A percentile compares a stretch with the other conserved stretches of the same genome.
Conservation (phyloP, 139 green algal species). For the Dunaliella primolecta region DNA sequence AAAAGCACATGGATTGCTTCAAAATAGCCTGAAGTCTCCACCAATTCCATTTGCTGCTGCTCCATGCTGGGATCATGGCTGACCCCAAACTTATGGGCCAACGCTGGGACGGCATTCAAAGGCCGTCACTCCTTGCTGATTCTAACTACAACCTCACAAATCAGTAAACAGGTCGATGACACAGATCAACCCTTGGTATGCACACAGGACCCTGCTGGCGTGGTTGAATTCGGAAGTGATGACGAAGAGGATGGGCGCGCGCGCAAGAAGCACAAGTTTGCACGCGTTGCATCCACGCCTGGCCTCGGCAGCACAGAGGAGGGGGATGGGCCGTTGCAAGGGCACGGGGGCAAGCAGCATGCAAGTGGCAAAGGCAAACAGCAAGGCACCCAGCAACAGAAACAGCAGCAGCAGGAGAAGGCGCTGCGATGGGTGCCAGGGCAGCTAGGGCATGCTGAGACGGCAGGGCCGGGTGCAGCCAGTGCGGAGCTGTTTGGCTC, state of each 20-base stretch:
- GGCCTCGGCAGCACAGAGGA: background rate
- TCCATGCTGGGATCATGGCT: too few species aligned
- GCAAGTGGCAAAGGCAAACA: background rate
- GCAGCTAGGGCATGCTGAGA: slow-evolving; percentile 27
- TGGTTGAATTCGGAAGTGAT: slow-evolving; percentile 18
- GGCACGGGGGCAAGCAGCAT: background rate
- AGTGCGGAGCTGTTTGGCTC: slow-evolving; percentile 36
- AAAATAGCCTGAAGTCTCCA: too few species aligned
- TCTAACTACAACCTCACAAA: too few species aligned
- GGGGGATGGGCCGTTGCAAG: background rate
- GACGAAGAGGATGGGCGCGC: background rate
- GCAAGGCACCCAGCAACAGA: slow-evolving; percentile 13
- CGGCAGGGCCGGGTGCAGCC: slow-evolving; percentile 21
- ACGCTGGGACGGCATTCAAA: too few species aligned
- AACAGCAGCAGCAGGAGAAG: slow-evolving; percentile 1
- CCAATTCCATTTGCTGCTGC: too few species aligned
- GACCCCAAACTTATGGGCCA: too few species aligned
- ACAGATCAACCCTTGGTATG: too few species aligned
- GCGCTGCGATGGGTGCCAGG: background rate
- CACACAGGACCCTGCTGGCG: background rate
- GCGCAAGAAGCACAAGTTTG: background rate
- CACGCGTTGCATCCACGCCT: background rate
- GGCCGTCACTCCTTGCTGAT: too few species aligned
- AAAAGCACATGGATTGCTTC: too few species aligned
- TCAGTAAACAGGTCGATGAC: too few species aligned